A percentile compares a stretch with the other conserved stretches of the same genome.
Conservation (phyloP, 106 monocot species). For the Dendrobium nobile region DNA sequence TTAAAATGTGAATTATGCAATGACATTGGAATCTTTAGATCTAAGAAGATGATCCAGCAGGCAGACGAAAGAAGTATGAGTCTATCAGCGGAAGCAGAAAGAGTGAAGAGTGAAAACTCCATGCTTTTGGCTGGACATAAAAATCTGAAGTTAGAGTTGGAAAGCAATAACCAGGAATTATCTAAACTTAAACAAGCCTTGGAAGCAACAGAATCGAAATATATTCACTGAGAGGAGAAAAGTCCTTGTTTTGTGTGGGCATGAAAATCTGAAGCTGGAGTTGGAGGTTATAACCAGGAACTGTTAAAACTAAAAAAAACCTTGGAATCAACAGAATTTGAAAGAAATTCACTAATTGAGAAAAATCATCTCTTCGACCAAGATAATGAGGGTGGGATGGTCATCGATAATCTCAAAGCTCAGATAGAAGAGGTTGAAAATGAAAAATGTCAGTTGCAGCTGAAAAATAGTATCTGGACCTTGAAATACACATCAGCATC, state of each 20-base stretch:
- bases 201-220: slow-evolving; percentile 11
- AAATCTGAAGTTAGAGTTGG: background rate
- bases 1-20: slow-evolving; percentile 21
- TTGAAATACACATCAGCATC: slow-evolving; percentile 12
- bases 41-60: slow-evolving; percentile 9
- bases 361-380: slow-evolving; percentile 18
- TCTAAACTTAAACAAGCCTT: background rate
- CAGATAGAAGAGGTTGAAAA: slow-evolving; percentile 9
- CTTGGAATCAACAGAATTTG: slow-evolving; percentile 9
- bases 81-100: background rate
- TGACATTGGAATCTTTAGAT: slow-evolving; percentile 16
- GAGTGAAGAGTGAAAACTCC: background rate
- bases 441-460: slow-evolving; percentile 28
- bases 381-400: slow-evolving; percentile 7
- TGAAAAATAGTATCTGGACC: slow-evolving; percentile 21
- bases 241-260: slow-evolving; percentile 6
- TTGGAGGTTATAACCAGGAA: slow-evolving; percentile 14
- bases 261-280: slow-evolving; percentile 23
- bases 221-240: slow-evolving; percentile 1
- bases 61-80: slow-evolving; percentile 16
- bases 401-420: slow-evolving; percentile 4
- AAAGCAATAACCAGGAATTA: background rate
- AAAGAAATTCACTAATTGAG: slow-evolving; percentile 7
- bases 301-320: slow-evolving; percentile 16
- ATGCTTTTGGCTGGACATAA: background rate